phyloP scores from a whole-genome alignment of 345 rosid species.

The Ceriops tagal region DNA sequence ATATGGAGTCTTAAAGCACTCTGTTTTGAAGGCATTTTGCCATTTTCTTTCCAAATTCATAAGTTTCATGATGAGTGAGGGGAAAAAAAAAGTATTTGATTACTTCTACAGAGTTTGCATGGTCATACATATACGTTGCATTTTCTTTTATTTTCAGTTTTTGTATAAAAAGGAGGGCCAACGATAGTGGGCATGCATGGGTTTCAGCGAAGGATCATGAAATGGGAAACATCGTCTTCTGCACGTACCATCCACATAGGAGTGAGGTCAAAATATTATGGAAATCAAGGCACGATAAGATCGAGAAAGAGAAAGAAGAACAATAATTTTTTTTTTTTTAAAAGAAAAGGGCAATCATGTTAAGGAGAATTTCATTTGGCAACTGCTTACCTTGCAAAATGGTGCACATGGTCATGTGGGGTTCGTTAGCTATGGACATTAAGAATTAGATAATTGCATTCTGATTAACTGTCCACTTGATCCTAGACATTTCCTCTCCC shows the following conservation, averaged over 20 bases:
- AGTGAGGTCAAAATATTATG: slow-evolving; percentile 12
- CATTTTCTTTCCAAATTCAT: too few species aligned
- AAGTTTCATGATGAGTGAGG: too few species aligned
- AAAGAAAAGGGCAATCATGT: too few species aligned
- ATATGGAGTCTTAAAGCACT: too few species aligned
- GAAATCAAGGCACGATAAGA: slow-evolving; percentile 7
- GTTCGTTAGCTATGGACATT: neutral
- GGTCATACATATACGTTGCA: too few species aligned
- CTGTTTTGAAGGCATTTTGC: too few species aligned
- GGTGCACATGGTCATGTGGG: slow-evolving; percentile 34
- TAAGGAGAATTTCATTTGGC: slow-evolving; percentile 6
- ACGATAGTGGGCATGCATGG: slow-evolving; percentile 21
- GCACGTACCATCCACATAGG: slow-evolving; percentile 21
- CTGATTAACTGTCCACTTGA: slow-evolving; percentile 38
- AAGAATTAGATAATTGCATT: neutral
- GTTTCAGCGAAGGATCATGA: slow-evolving; percentile 33
- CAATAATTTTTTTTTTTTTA: neutral
- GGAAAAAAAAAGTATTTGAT: too few species aligned
- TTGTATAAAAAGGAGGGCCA: neutral
- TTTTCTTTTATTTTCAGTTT: neutral
- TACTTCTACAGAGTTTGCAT: too few species aligned
- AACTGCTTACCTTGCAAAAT: slow-evolving; percentile 33
- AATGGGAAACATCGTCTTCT: slow-evolving; percentile 26
- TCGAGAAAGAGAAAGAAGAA: slow-evolving; percentile 10
- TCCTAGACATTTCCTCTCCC: slow-evolving; percentile 37